Percentiles rank a stretch among this genome's conserved stretches.
These are phyloP conservation scores for Evernia prunastri DNA, from an alignment of 495 filamentous ascomycete genomes.

Conservation along the genomic window DNA sequence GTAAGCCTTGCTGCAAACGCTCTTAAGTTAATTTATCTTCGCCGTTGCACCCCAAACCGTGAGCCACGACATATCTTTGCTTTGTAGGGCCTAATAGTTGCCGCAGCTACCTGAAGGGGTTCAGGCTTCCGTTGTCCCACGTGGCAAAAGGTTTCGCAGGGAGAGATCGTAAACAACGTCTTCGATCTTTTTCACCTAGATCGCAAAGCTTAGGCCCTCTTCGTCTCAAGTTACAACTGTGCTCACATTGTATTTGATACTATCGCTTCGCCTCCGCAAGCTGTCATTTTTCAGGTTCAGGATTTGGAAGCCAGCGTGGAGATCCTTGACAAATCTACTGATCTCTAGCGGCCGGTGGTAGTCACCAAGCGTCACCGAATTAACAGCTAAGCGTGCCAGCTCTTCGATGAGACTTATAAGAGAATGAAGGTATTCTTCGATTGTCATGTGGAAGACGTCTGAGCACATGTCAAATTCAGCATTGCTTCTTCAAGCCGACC, in stretches of 20 bases:
- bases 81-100: background rate
- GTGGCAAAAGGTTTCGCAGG: slow-evolving; percentile 70
- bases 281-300: slow-evolving; percentile 95
- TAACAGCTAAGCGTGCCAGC: slow-evolving; percentile 86
- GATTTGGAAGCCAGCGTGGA: slow-evolving; percentile 92
- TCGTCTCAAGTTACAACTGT: background rate
- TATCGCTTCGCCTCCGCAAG: slow-evolving; percentile 78
- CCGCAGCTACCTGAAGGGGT: background rate
- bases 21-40: too few species aligned
- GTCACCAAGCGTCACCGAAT: slow-evolving; percentile 90
- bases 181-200: slow-evolving; percentile 85
- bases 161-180: slow-evolving; percentile 95
- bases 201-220: background rate
- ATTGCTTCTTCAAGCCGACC: background rate
- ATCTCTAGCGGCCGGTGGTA: slow-evolving; percentile 76
- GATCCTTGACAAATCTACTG: slow-evolving; percentile 85
- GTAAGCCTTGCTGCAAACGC: too few species aligned
- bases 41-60: too few species aligned
- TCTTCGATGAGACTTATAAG: slow-evolving; percentile 85
- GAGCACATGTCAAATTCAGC: slow-evolving; percentile 21
- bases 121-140: background rate
- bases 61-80: too few species aligned
- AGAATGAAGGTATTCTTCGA: slow-evolving; percentile 91
- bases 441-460: slow-evolving; percentile 89
- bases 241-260: slow-evolving; percentile 85